Evolutionary conservation across 345 rosid genomes (phyloP).

Genomic region (Cardiospermum halicacabum): DNA sequence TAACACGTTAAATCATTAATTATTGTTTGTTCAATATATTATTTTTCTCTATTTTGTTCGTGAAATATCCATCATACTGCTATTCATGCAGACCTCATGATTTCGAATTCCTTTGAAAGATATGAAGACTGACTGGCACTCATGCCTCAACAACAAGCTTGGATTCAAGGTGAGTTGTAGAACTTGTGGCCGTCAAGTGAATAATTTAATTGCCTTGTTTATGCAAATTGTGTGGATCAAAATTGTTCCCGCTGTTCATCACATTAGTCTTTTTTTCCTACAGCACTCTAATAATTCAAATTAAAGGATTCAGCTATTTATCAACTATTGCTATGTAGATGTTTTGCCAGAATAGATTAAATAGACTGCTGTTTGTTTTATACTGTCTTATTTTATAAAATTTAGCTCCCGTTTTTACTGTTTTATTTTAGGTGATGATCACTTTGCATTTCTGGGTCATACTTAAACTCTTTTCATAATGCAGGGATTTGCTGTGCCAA

Average conservation of each 20-base stretch:
- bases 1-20: too few species aligned
- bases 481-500: constrained; percentile 93
- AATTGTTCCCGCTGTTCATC: too few species aligned
- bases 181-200: constrained; percentile 1
- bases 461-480: constrained; percentile 11
- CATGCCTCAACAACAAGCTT: constrained; percentile 81
- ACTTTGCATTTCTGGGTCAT: background rate
- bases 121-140: constrained; percentile 98
- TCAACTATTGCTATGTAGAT: too few species aligned
- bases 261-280: too few species aligned
- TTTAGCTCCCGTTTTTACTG: too few species aligned
- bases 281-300: too few species aligned
- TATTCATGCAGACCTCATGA: constrained; percentile 78
- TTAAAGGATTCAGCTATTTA: too few species aligned
- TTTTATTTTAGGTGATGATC: constrained; percentile 3
- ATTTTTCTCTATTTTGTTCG: too few species aligned
- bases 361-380: too few species aligned
- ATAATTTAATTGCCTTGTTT: background rate
- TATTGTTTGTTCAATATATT: too few species aligned
- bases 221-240: background rate
- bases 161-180: constrained; percentile 83
- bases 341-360: too few species aligned
- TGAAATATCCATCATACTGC: background rate
- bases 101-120: constrained; percentile 76
- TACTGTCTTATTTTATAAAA: too few species aligned